Evolutionary conservation across 805 yeast genomes (phyloP), one percentile per base, ranked within the genome.

Genomic region (Zygosaccharomyces rouxii): DNA sequence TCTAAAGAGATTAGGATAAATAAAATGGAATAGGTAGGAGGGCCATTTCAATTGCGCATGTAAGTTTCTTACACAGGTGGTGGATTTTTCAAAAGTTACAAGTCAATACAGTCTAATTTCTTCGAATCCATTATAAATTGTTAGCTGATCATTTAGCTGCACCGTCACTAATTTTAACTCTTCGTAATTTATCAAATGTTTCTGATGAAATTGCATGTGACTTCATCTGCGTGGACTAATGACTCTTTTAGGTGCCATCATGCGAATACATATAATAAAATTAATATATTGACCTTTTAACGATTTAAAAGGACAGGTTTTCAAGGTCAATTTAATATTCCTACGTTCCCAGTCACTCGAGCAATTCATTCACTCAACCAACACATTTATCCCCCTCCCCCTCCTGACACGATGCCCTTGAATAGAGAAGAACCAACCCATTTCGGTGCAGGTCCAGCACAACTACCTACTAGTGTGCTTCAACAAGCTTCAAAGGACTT

Each of bases 381-480:
- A 18, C 38, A 11, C 14, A 16, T 25, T 29, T 35, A 7, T 7
- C 21, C 10, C 28, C 10, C 28, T 23, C 26, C 26, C 26, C 9
- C 9, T 23, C 26, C 26, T 26, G n/a, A 16, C 39, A 26, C 28
- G 21, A 56, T 55, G 61, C 35, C 76, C 10, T 68, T 83, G 46
- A 76, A 78, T 41, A 80, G 92, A 72, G 82, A 76, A 66, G 83
- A 82, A 61, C 89, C 89, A 48, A 73, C 79, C 62, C 87, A 94
- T 66, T 94, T 89, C 62, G 99, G 98, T 49, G 98, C 99, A n/a
- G 99, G 99, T 11, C 99, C 99, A 42, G 99, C 99, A 1, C 77
- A 83, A 45, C 75, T 94, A 38, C 97, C 98, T 29, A 81, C 92
- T 3, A 62, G 69, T 3, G 98, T 92, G 2, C 76, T 94, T 47